Conservation (phyloP, 2,329 filamentous ascomycete species). For the Cordyceps tenuipes region DNA sequence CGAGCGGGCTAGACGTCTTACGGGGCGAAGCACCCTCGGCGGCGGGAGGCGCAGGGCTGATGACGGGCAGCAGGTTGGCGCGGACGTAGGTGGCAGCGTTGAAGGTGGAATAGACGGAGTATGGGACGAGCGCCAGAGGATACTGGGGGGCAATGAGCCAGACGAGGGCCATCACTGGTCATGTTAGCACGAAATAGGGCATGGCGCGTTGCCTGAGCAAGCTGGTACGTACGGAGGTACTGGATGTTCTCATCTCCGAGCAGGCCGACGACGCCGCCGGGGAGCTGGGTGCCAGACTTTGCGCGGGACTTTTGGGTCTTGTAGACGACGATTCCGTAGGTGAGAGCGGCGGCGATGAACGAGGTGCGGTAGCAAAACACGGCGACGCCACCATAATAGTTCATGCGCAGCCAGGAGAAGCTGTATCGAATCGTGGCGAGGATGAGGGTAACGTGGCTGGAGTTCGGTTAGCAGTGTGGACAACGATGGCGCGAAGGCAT, state of each 20-base stretch:
- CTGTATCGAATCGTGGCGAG: constrained; percentile 74
- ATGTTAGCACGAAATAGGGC: constrained; percentile 13
- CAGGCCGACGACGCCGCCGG: constrained; percentile 53
- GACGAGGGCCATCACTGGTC: constrained; percentile 77
- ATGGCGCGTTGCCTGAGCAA: not conserved
- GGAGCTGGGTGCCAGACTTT: constrained; percentile 60
- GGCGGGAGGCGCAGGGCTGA: constrained; percentile 58
- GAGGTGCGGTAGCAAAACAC: constrained; percentile 81
- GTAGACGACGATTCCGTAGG: constrained; percentile 97
- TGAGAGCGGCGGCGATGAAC: constrained; percentile 80
- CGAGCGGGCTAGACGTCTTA: constrained; percentile 48
- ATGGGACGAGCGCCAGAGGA: constrained; percentile 83
- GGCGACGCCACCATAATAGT: constrained; percentile 71
- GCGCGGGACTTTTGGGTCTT: constrained; percentile 87
- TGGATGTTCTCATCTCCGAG: constrained; percentile 92
- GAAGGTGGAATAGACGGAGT: constrained; percentile 96
- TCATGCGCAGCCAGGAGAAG: constrained; percentile 82
- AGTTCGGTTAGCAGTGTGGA: constrained; percentile 11
- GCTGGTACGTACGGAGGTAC: constrained; percentile 66
- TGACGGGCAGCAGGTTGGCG: constrained; percentile 81
- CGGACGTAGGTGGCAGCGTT: constrained; percentile 96
- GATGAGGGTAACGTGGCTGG: constrained; percentile 78
- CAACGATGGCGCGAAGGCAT: not conserved
- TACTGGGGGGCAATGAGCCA: constrained; percentile 92
- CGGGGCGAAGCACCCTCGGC: constrained; percentile 51